Evolutionary conservation across 495 filamentous ascomycete genomes (phyloP), one percentile per base, ranked within the genome.

Genomic region (Talaromyces ruber): DNA sequence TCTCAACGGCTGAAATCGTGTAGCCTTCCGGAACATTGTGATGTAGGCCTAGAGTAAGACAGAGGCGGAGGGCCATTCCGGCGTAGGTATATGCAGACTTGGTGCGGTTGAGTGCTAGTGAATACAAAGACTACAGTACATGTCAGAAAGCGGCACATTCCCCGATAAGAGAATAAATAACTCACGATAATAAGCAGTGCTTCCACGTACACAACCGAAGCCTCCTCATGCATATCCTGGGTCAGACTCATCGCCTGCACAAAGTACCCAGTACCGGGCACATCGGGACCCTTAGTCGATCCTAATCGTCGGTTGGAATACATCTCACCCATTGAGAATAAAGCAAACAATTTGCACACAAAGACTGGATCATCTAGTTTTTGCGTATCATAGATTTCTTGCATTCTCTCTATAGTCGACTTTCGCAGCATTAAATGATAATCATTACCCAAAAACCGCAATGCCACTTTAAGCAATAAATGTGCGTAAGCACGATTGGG

Each of bases 221-320:
- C 43, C 30, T 61, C 59, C 4, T 61, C 59, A n/a, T 61, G 59
- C 25, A 61, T 34, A 51, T 54, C 59, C n/a, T 54, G 43, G n/a
- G 43, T 32, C 5, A 71, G 21, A 29, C 59, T 69, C 64, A 73
- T 71, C 1, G 73, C 72, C 30, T 69, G 66, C 0, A 67, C 67
- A 66, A 72, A 73, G 58, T 71, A 76, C 0, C 53, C 64, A 7
- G 64, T 63, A 28, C 64, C 64, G 16, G 64, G 64, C n/a, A 65
- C 53, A 22, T 63, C 45, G 22, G 67, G 63, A 6, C 67, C 60
- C 24, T 60, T 45, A 7, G 52, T 45, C n/a, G 54, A 50, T 11
- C 39, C 21, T 28, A 58, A 43, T 45, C 57, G 55, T 57, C 64
- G 53, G 56, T 63, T 63, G 5, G 64, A 43, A 47, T 65, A 65